Conservation (phyloP, 441 rosid species). For the Erodium texanum region DNA sequence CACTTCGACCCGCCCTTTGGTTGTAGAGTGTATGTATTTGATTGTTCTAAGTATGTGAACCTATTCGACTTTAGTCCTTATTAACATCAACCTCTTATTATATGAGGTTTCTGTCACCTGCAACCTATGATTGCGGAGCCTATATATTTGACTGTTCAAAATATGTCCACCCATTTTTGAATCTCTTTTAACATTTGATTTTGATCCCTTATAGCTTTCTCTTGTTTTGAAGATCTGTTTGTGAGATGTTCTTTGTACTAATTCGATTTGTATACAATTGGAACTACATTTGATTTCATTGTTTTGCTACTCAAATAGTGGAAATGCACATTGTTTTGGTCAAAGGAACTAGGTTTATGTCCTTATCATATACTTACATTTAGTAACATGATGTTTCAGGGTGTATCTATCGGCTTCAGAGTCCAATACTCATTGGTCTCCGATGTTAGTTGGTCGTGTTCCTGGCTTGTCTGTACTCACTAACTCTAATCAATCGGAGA, state of each 20-base stretch:
- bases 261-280: not conserved
- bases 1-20: no score
- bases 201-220: not conserved
- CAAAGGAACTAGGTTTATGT: not conserved
- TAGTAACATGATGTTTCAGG: not conserved
- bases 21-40: no score
- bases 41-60: no score
- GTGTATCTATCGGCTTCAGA: not conserved
- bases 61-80: no score
- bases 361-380: not conserved
- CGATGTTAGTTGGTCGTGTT: not conserved
- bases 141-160: no score
- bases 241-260: no score
- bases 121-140: no score
- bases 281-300: not conserved
- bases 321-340: not conserved
- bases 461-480: not conserved
- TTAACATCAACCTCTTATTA: no score
- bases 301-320: no score
- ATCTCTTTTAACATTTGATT: not conserved
- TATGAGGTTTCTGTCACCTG: no score
- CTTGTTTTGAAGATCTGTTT: no score
- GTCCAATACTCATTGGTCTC: not conserved
- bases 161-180: not conserved
- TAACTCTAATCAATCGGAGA: not conserved